Conservation (phyloP, 2,329 filamentous ascomycete species). For the Exophiala sp. region DNA sequence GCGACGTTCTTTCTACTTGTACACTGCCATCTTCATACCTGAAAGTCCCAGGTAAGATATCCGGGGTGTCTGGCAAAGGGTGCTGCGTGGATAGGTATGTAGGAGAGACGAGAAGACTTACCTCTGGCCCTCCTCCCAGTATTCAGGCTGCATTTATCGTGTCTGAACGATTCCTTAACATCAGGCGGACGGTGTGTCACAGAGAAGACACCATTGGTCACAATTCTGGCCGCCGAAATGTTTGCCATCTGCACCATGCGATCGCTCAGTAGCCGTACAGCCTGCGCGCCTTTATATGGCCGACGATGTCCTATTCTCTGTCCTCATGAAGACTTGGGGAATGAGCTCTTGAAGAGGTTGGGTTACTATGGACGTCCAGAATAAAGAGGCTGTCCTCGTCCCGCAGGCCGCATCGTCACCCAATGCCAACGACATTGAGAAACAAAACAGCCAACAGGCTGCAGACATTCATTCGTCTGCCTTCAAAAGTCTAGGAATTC, state of each 20-base stretch:
- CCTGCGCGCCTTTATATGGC: neutral
- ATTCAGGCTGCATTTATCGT: too few relatives aligned
- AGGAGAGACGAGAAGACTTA: too few relatives aligned
- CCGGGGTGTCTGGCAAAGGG: too few relatives aligned
- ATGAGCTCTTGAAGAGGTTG: neutral
- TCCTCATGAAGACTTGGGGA: neutral
- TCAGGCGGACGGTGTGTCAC: conserved; percentile 3
- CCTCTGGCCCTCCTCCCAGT: too few relatives aligned
- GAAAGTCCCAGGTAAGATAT: too few relatives aligned
- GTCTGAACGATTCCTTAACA: too few relatives aligned
- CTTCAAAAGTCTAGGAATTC: conserved; percentile 49
- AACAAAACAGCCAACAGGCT: conserved; percentile 4
- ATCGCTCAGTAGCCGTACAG: too few relatives aligned
- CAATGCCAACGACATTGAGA: conserved; percentile 6
- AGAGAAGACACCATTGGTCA: conserved; percentile 1
- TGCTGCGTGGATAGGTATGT: too few relatives aligned
- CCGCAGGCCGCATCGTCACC: neutral
- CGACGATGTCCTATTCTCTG: neutral
- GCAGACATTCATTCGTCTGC: conserved; percentile 21
- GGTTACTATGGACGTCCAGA: conserved; percentile 6
- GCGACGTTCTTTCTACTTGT: too few relatives aligned
- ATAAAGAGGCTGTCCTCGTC: conserved; percentile 8
- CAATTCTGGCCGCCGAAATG: neutral
- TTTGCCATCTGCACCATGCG: neutral
- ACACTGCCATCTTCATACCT: too few relatives aligned